Evolutionary conservation across 495 filamentous ascomycete genomes (phyloP).

Genomic region (Penicillium parvum): DNA sequence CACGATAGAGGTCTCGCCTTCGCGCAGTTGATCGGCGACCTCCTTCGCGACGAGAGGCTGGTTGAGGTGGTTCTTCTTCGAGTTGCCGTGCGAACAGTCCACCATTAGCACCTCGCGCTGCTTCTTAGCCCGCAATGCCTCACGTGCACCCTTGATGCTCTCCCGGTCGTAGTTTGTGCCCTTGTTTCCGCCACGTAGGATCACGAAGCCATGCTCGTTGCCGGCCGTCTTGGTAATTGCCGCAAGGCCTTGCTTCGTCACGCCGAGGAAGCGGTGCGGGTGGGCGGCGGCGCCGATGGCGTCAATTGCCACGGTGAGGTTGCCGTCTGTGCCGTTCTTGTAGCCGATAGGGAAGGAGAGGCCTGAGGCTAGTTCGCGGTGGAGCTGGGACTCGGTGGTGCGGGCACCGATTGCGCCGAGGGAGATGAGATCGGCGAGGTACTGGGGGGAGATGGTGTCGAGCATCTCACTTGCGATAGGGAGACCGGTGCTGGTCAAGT

Average conservation of each 20-base stretch:
- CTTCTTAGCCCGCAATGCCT: constrained; percentile 77
- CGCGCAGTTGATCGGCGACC: constrained; percentile 78
- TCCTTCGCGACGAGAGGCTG: constrained; percentile 87
- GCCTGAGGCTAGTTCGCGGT: constrained; percentile 93
- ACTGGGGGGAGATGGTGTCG: constrained; percentile 96
- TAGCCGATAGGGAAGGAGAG: constrained; percentile 97
- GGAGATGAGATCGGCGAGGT: constrained; percentile 90
- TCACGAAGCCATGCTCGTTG: constrained; percentile 96
- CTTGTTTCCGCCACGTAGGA: constrained; percentile 82
- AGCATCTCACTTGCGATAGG: constrained; percentile 97
- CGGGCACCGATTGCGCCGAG: constrained; percentile 93
- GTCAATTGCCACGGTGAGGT: constrained; percentile 88
- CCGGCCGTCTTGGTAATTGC: constrained; percentile 89
- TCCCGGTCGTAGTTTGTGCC: constrained; percentile 94
- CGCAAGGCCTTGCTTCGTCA: constrained; percentile 96
- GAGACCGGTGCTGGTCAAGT: constrained; percentile 80
- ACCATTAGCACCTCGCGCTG: constrained; percentile 92
- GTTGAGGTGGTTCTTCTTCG: constrained; percentile 66
- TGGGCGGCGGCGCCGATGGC: constrained; percentile 88
- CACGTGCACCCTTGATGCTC: constrained; percentile 71
- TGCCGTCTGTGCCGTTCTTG: constrained; percentile 99
- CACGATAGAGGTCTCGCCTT: constrained; percentile 83
- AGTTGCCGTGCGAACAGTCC: constrained; percentile 88
- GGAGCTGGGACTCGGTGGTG: constrained; percentile 95
- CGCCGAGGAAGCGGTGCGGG: constrained; percentile 96